phyloP scores from a whole-genome alignment of 1,284 basidiomycete genomes.

The Ceratobasidium sp. region DNA sequence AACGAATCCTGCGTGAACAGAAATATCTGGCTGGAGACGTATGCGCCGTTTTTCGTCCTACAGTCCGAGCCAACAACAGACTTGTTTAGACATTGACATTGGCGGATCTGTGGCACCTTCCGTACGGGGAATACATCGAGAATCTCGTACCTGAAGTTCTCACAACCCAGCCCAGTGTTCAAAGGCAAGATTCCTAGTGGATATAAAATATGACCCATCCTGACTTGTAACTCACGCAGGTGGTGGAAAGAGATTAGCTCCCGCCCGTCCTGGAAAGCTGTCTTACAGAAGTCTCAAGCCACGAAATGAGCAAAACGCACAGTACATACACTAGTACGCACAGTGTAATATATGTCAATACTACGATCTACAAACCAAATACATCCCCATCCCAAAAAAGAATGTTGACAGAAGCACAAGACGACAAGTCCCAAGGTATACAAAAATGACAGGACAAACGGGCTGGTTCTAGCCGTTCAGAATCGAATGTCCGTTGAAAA shows the following conservation, averaged over 20 bases:
- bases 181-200: background rate
- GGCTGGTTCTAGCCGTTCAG: background rate
- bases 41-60: slow-evolving; percentile 43
- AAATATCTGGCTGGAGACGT: slow-evolving; percentile 59
- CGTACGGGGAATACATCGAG: slow-evolving; percentile 52
- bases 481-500: slow-evolving; percentile 45
- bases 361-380: slow-evolving; percentile 8
- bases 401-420: background rate
- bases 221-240: background rate
- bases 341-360: background rate
- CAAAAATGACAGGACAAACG: slow-evolving; percentile 14
- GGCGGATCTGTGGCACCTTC: slow-evolving; percentile 62
- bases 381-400: background rate
- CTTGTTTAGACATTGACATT: slow-evolving; percentile 56
- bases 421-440: background rate
- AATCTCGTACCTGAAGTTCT: slow-evolving; percentile 45
- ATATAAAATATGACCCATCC: background rate
- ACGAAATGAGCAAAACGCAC: background rate
- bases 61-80: too few species aligned
- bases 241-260: slow-evolving; percentile 52
- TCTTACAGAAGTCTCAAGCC: slow-evolving; percentile 35
- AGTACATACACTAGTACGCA: background rate
- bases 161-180: slow-evolving; percentile 8
- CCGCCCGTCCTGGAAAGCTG: slow-evolving; percentile 51
- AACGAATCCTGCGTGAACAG: slow-evolving; percentile 56